Conservation (phyloP, 1,139 yeast genomes). For the Debaryomyces singareniensis region DNA sequence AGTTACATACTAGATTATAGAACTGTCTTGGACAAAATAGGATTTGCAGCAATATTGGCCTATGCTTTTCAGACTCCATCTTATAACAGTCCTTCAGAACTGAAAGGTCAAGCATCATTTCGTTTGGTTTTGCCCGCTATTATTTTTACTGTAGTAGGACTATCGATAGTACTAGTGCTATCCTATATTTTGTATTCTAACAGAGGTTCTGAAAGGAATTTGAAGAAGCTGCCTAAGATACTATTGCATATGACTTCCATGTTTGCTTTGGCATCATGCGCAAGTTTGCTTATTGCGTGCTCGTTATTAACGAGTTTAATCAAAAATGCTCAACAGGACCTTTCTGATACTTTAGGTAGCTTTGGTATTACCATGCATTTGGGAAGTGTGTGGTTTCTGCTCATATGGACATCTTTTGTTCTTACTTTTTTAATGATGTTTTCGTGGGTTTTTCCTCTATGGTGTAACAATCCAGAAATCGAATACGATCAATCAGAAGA, state of each 20-base stretch:
- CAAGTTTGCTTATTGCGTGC: slow-evolving; percentile 23
- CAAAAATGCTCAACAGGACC: slow-evolving; percentile 17
- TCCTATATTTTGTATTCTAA: slow-evolving; percentile 29
- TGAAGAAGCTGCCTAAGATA: slow-evolving; percentile 20
- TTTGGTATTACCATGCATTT: slow-evolving; percentile 40
- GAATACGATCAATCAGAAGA: slow-evolving; percentile 18
- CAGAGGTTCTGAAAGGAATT: slow-evolving; percentile 24
- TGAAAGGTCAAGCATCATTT: slow-evolving; percentile 9
- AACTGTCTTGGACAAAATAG: slow-evolving; percentile 28
- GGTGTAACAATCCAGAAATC: slow-evolving; percentile 39
- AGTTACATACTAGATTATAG: slow-evolving; percentile 40
- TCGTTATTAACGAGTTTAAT: slow-evolving; percentile 21
- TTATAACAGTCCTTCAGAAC: slow-evolving; percentile 15
- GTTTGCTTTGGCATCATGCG: slow-evolving; percentile 26
- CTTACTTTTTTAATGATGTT: slow-evolving; percentile 19
- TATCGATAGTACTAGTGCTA: slow-evolving; percentile 20
- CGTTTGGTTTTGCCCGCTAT: slow-evolving; percentile 19
- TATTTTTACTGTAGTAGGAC: slow-evolving; percentile 17
- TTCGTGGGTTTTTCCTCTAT: slow-evolving; percentile 34
- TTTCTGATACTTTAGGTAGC: slow-evolving; percentile 26
- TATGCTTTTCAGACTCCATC: slow-evolving; percentile 32
- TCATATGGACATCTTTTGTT: slow-evolving; percentile 32
- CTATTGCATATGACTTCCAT: slow-evolving; percentile 26
- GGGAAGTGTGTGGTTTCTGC: slow-evolving; percentile 36
- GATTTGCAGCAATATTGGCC: slow-evolving; percentile 40